Evolutionary conservation across 768 basidiomycete species (phyloP).

Genomic region (Hygrophorus russula): DNA sequence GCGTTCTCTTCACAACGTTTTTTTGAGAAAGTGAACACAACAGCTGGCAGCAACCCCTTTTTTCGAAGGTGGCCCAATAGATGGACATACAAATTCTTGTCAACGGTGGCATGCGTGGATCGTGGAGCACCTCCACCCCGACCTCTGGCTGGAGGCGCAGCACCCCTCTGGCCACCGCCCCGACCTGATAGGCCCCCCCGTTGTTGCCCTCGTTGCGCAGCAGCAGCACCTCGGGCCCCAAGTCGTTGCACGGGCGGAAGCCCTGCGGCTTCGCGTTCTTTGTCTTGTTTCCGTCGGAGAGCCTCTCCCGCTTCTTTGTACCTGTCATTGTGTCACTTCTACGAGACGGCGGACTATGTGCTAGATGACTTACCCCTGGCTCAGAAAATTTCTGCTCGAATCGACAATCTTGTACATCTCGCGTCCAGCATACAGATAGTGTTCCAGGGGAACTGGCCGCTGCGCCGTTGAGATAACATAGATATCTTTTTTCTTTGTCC

Average conservation of each 20-base stretch:
- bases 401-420: constrained; percentile 92
- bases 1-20: constrained; percentile 97
- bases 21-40: constrained; percentile 96
- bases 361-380: constrained; percentile 45
- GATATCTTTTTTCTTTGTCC: constrained; percentile 98
- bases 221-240: constrained; percentile 66
- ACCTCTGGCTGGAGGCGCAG: constrained; percentile 18
- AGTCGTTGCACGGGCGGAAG: constrained; percentile 75
- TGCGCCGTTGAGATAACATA: constrained; percentile 97
- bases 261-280: constrained; percentile 93
- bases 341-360: background rate
- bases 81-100: constrained; percentile 92
- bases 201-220: constrained; percentile 45
- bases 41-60: constrained; percentile 79
- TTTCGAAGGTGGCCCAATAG: constrained; percentile 81
- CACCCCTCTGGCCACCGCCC: constrained; percentile 27
- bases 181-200: constrained; percentile 31
- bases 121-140: constrained; percentile 30
- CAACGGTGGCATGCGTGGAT: constrained; percentile 55
- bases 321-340: constrained; percentile 25
- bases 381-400: constrained; percentile 59
- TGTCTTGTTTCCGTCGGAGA: constrained; percentile 89
- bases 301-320: constrained; percentile 89
- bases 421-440: constrained; percentile 90
- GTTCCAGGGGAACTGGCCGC: constrained; percentile 93